Evolutionary conservation across 495 filamentous ascomycete species (phyloP).

Genomic region (Chlorociboria aeruginascens): DNA sequence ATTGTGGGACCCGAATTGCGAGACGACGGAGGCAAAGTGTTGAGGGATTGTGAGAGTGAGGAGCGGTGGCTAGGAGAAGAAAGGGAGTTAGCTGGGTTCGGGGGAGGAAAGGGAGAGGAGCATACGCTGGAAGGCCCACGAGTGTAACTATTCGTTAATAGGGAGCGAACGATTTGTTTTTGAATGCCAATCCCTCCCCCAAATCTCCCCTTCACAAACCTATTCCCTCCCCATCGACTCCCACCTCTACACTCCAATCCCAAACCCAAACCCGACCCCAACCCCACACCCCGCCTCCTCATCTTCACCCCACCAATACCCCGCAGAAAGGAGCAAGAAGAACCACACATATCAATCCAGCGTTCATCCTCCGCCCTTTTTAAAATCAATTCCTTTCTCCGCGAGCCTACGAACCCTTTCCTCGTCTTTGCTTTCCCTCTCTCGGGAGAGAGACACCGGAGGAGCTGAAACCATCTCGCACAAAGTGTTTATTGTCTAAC

Average conservation of each 20-base stretch:
- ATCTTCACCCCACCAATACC: no score
- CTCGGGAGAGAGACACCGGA: not conserved
- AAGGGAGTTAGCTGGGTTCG: not conserved
- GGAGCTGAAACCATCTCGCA: no score
- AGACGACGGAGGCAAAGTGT: slow-evolving; percentile 65
- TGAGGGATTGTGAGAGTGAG: slow-evolving; percentile 66
- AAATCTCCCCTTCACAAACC: not conserved
- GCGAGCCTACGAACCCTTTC: not conserved
- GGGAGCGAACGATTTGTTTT: not conserved
- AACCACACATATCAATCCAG: no score
- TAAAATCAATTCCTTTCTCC: no score
- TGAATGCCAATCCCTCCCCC: not conserved
- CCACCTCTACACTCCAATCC: no score
- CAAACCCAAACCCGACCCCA: no score
- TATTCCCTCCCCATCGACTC: no score
- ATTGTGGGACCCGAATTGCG: slow-evolving; percentile 57
- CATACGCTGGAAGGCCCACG: slow-evolving; percentile 9
- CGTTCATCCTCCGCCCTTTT: no score
- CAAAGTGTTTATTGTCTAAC: no score
- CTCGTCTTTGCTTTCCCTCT: not conserved
- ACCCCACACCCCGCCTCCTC: no score
- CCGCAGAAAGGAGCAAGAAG: no score
- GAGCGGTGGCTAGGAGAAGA: slow-evolving; percentile 48
- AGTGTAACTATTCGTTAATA: slow-evolving; percentile 9
- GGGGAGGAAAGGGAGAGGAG: not conserved